phyloP scores from a whole-genome alignment of 108 stramenopile species.

The Pseudonitzschia pungens region DNA sequence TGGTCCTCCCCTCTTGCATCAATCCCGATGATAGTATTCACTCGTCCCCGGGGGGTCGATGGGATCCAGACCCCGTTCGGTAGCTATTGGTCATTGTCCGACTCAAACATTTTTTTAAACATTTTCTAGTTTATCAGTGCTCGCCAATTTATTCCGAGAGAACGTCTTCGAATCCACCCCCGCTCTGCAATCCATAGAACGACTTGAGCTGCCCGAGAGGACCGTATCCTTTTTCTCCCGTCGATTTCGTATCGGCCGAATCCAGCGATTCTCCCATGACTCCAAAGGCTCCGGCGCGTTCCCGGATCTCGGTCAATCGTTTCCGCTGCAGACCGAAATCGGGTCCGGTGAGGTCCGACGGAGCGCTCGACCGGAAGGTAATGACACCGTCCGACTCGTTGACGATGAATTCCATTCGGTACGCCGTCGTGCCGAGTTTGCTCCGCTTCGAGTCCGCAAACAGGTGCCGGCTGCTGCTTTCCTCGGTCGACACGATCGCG shows the following conservation, averaged over 20 bases:
- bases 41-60: too few species aligned
- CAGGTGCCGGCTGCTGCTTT: conserved; percentile 47
- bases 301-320: conserved; percentile 64
- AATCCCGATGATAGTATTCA: too few species aligned
- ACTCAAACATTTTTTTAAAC: too few species aligned
- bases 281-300: conserved; percentile 61
- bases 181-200: conserved; percentile 83
- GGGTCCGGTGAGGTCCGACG: conserved; percentile 34
- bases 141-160: conserved; percentile 48
- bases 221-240: conserved; percentile 51
- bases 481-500: conserved; percentile 29
- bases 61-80: too few species aligned
- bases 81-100: background rate
- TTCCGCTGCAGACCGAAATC: conserved; percentile 71
- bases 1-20: too few species aligned
- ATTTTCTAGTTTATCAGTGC: background rate
- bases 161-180: conserved; percentile 74
- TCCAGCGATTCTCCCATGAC: conserved; percentile 71
- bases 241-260: conserved; percentile 33
- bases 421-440: conserved; percentile 35
- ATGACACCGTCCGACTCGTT: conserved; percentile 70
- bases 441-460: conserved; percentile 52
- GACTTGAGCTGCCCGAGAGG: conserved; percentile 79
- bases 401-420: conserved; percentile 67
- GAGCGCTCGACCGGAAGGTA: conserved; percentile 51